phyloP scores from a whole-genome alignment of 306 rosid genomes.

The Urtica urens region DNA sequence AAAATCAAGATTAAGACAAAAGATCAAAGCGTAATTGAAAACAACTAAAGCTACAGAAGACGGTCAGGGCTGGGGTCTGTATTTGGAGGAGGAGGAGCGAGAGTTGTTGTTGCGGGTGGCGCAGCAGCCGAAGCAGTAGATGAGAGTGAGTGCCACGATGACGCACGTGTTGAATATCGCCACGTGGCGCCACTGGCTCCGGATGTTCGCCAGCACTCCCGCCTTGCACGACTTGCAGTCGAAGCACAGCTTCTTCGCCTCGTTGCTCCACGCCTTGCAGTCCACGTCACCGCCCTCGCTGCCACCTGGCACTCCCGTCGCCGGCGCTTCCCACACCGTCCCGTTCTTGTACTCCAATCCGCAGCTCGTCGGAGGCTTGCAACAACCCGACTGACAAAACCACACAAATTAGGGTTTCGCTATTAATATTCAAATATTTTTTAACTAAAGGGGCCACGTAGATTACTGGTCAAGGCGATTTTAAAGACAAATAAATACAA shows the following conservation, averaged over 20 bases:
- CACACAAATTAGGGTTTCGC: background rate
- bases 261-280: constrained; percentile 58
- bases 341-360: constrained; percentile 56
- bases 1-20: background rate
- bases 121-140: constrained; percentile 69
- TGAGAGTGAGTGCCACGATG: constrained; percentile 23
- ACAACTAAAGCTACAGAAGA: background rate
- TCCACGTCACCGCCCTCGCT: constrained; percentile 30
- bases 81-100: background rate
- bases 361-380: constrained; percentile 72
- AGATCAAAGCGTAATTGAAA: background rate
- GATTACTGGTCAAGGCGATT: too few relatives aligned
- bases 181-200: constrained; percentile 48
- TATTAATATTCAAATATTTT: too few relatives aligned
- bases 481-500: too few relatives aligned
- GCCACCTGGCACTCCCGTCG: too few relatives aligned
- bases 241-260: constrained; percentile 38
- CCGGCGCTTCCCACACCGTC: constrained; percentile 52
- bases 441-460: too few relatives aligned
- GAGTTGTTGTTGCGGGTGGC: constrained; percentile 43
- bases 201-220: constrained; percentile 58
- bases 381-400: constrained; percentile 51
- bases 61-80: constrained; percentile 23
- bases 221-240: constrained; percentile 82
- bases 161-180: constrained; percentile 36